Evolutionary conservation across 805 yeast species (phyloP), one percentile per base, ranked within the genome.

Genomic region (Candida railenensis): DNA sequence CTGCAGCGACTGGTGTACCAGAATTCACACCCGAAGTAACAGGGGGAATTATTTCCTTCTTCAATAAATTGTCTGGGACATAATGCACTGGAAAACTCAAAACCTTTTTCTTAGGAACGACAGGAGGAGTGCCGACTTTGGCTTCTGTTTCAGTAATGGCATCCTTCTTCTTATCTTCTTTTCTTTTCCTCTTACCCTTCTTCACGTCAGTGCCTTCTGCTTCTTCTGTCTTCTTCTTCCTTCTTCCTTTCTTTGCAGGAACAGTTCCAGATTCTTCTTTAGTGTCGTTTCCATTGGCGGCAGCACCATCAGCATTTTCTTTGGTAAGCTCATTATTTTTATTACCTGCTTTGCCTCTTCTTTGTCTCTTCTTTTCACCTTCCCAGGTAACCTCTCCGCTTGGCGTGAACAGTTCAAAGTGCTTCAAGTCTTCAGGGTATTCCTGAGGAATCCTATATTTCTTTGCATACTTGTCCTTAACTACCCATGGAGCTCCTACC

Each of bases 401-500:
- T 11, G 66, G 65, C 3, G 72, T 67, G 4, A 70, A 57, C 12
- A 58, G 62, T 37, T 63, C 66, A 48, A 56, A 70, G 40, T 69
- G 73, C 48, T 68, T 69, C 46, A 83, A 64, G 46, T 81, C 78
- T 4, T 76, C 73, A 1, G 89, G 89, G 53, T 75, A 77, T 34
- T 75, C 83, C 15, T 74, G 70, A 9, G 85, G 77, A 16, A 89
- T 86, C 53, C 87, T 69, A 61, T 83, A 89, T 55, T 77, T 76
- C 46, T 73, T 74, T 0, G 94, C 94, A 62, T 80, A 89, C 53
- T 84, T 83, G 21, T 80, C 82, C 59, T 85, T 87, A 14, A 94
- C 94, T 18, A 92, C 82, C 98, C 98, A 94, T 2, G 98, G 98
- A 2, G 97, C 92, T 2, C 98, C 97, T 37, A 84, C 74, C 74